These are phyloP conservation scores for Talaromyces marneffei DNA, from an alignment of 2,329 filamentous ascomycete genomes.

Conservation along the genomic window DNA sequence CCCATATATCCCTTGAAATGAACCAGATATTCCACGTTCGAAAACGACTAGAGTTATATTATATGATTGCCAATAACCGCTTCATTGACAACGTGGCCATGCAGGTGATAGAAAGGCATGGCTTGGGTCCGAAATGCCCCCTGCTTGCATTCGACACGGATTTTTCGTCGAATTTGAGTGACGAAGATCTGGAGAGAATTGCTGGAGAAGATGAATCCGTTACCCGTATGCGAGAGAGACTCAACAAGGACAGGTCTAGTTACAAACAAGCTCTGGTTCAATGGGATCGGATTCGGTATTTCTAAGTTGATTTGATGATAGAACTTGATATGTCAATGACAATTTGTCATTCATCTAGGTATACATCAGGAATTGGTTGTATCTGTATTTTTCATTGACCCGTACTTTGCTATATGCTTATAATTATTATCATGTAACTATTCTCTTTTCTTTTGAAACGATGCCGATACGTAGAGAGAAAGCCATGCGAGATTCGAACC, in stretches of 20 bases:
- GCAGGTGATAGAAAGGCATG: constrained; percentile 11
- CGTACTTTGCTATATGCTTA: not conserved
- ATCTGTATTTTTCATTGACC: not conserved
- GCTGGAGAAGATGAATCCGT: constrained; percentile 17
- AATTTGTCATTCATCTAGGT: not conserved
- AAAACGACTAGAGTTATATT: constrained; percentile 12
- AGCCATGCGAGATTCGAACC: not conserved
- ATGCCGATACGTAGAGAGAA: not conserved
- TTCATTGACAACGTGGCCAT: constrained; percentile 18
- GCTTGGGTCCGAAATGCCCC: constrained; percentile 10
- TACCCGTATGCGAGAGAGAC: constrained; percentile 5
- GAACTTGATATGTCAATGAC: not conserved
- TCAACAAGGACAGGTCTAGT: constrained; percentile 11
- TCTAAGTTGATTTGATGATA: not conserved
- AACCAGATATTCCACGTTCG: constrained; percentile 13
- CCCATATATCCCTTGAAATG: constrained; percentile 1
- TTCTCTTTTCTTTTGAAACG: not conserved
- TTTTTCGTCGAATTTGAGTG: constrained; percentile 8
- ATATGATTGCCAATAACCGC: constrained; percentile 11
- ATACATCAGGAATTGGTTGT: not conserved
- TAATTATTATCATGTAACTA: not conserved
- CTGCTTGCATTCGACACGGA: constrained; percentile 8
- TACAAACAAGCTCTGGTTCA: constrained; percentile 14
- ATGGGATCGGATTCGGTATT: constrained; percentile 2
- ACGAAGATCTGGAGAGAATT: constrained; percentile 14